Evolutionary conservation across 106 monocot genomes (phyloP), one percentile per base, ranked within the genome.

Genomic region (Dioscorea zingiberensis): DNA sequence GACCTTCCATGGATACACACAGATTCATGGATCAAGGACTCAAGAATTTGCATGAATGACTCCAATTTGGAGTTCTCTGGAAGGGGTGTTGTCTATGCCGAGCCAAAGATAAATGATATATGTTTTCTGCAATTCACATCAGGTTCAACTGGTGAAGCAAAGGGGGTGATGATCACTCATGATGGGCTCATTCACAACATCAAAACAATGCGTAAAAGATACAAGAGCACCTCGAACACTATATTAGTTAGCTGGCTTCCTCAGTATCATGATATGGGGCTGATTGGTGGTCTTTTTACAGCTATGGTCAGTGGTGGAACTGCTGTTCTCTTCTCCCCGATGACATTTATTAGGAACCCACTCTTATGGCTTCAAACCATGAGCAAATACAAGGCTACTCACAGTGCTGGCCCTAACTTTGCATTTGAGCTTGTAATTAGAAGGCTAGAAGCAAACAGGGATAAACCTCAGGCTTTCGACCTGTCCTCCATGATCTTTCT

Each of bases 91-190:
- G 14, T 26, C 3, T 19, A 30, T 27, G 44, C 51, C 6, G 67
- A 78, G 47, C 55, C 66, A 18, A 69, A 71, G 27, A 64, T 70
- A 17, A 51, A 66, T 44, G 74, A 78, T 55, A 22, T 83, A 59
- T 78, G 83, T 49, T 83, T 83, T 64, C 83, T 83, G 27, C 83
- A 83, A 47, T 83, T 83, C 63, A 83, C 78, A 28, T 83, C 83
- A 67, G 83, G 83, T 62, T 83, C 83, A 15, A 83, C 83, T 15
- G 83, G 83, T 26, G 78, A 83, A 14, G 71, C 78, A 11, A 83
- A 83, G 59, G 83, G 83, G 13, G 83, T 83, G 57, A 83, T 83
- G 83, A 83, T 83, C 24, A 83, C 83, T 48, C 83, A 83, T 70
- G 78, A 71, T 21, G 83, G 83, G 10, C 71, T 83, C 44, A 78